Base-by-base conservation (phyloP, 139 green algal genomes). In the Mesotaenium endlicherianum region DNA sequence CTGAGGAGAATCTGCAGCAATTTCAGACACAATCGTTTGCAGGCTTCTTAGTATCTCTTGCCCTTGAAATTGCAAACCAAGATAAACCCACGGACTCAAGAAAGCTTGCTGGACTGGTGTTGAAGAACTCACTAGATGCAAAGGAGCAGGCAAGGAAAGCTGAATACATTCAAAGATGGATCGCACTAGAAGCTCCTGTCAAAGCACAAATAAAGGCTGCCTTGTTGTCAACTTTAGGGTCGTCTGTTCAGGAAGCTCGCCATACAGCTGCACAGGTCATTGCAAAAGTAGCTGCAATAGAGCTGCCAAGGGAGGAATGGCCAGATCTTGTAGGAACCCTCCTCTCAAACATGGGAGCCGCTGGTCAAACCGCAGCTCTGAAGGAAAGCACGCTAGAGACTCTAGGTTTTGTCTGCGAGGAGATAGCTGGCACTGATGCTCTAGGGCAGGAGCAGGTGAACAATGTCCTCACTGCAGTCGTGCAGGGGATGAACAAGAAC, bases 361-460 rank as follows among this genome's bases (percentile, higher is more conserved):
- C 36, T 39, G 67, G 47, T 20, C 40, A 49, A 11, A 4, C 70
- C 30, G n/a, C 84, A 8, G 31, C 31, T n/a, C 31, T 89, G 1
- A 91, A 91, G 59, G 92, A 96, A 76, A 88, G 91, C 20, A 97
- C 95, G 3, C 90, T 98, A 31, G 93, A 97, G 89, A 70, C 94
- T 0, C 87, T 99, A 50, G 96, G 96, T 14, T 98, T 97, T 83
- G 86, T 98, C 0, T 99, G 96, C 84, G 96, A 99, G 90, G 95
- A 98, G 90, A 93, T 98, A 82, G 90, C 75, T 36, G 88, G 93
- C 1, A 90, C 96, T 53, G 93, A 96, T 41, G 91, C 94, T 68
- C 88, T 98, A 26, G 87, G 91, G 14, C 91, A 97, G 70, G 89
- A 93, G 47, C 86, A 97, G 81, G 93, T 98, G 50, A 98, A 99